A percentile compares a stretch with the other conserved stretches of the same genome.
Conservation (phyloP, 345 rosid genomes). For the Kandelia obovata region DNA sequence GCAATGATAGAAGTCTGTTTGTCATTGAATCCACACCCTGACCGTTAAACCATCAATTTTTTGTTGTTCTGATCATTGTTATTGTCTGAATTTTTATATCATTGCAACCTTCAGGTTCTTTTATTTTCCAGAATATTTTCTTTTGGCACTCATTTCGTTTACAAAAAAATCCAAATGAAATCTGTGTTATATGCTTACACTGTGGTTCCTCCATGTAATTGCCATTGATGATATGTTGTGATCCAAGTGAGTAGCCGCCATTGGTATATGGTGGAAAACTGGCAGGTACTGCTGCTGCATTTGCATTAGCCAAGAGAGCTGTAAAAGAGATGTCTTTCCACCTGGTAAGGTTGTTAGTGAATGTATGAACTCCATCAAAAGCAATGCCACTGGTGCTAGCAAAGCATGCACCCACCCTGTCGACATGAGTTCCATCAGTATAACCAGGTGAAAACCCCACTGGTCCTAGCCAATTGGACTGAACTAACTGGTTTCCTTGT, state of each 20-base stretch:
- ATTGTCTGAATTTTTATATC: neutral
- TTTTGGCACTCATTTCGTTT: too few species aligned
- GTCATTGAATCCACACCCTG: too few species aligned
- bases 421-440: conserved; percentile 18
- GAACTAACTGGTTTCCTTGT: conserved; percentile 24
- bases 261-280: conserved; percentile 6
- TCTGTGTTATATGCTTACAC: conserved; percentile 22
- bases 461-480: conserved; percentile 23
- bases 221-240: conserved; percentile 9
- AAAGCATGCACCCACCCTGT: conserved; percentile 8
- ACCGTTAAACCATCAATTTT: too few species aligned
- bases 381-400: neutral
- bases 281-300: conserved; percentile 28
- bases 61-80: too few species aligned
- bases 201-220: conserved; percentile 11
- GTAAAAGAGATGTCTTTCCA: conserved; percentile 34
- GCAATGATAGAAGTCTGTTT: too few species aligned
- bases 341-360: neutral
- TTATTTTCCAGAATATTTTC: neutral
- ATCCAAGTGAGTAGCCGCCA: conserved; percentile 2
- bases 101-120: neutral
- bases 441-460: conserved; percentile 31
- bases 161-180: too few species aligned
- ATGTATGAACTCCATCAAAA: too few species aligned
- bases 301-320: conserved; percentile 54